Evolutionary conservation across 148 eudicot genomes (phyloP), one percentile per base, ranked within the genome.

Genomic region (Cornus kousa): DNA sequence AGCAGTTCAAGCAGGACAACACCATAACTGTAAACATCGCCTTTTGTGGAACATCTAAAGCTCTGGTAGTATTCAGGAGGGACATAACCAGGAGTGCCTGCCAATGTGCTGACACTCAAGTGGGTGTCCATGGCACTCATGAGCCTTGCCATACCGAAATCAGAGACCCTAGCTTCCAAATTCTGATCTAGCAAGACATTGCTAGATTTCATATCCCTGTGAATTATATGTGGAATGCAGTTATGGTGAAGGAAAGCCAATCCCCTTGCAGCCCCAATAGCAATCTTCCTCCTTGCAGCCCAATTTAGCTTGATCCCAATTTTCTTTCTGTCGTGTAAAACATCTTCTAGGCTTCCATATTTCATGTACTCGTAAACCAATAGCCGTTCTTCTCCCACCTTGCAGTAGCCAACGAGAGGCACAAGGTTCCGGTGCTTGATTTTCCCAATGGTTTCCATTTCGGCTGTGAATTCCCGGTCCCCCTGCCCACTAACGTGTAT

Each of bases 381-480:
- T 16, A 95, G 82, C 68, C 98, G 80, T 48, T 95, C 98, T n/a
- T 93, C 98, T 22, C 96, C 96, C 5, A 95, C 98, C 77, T 89
- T 95, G 84, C 98, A 95, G 79, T 91, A 95, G 8, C 98, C 98
- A 55, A 95, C 43, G 23, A 95, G 88, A 32, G 98, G 94, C 1
- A 92, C 98, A 0, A 94, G 95, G 82, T 94, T 94, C 5, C 94
- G 79, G 73, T 94, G 97, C 81, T 94, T 92, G 82, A 94, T 88
- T 77, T 91, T 94, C 60, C 98, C 98, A 0, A 94, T 92, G 50
- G 98, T 94, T 80, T 94, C 97, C 98, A 94, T 94, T 74, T 94
- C 98, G 0, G 97, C 95, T 0, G 85, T 93, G 89, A 95, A 95
- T 67, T 95, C 98, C 16, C 94, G 78, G 40, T 95, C 98, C 0